Base-by-base conservation (phyloP, 495 filamentous ascomycete species). In the Penicillium alfredii region DNA sequence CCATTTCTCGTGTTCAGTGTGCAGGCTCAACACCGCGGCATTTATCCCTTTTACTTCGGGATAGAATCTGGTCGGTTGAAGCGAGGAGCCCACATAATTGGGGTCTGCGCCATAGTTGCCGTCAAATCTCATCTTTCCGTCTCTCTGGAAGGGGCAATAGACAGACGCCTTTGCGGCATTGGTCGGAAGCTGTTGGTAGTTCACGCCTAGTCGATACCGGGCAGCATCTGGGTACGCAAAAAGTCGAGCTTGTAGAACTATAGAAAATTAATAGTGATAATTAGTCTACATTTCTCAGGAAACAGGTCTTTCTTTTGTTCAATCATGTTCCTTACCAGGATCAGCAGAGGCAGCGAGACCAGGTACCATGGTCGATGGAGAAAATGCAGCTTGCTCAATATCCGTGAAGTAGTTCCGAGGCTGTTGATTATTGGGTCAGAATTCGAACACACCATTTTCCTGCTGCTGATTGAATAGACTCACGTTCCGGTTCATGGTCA, bases 141-240 rank as follows among this genome's bases (percentile, higher is more conserved):
- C 80, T 19, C 82, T 69, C 58, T 86, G 74, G 66, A 80, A 84
- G 2, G 78, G 77, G 53, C 81, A 84, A 59, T 82, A 75, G 37
- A 77, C 63, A 16, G 56, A 53, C 40, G 11, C 45, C 14, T 51
- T 54, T 8, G 51, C 43, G 4, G 47, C 47, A 10, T 54, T 54
- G 8, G 51, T 54, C 0, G 47, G 51, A 4, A 82, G 66, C 36
- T 76, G 72, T 32, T 80, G 71, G 38, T 78, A 77, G 52, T 84
- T 84, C 16, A 71, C 71, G 4, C 82, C 82, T 11, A 85, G 71
- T 1, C 82, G 72, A 55, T 86, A 76, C 31, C 78, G 71, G 15
- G 74, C 71, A 0, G 82, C 76, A 40, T 86, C 82, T 1, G 75
- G 76, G 51, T 86, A 86, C 33, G 77, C 70, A 53, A 85, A 84